Evolutionary conservation across 2,329 filamentous ascomycete species (phyloP), one percentile per base, ranked within the genome.

Genomic region (Macrophomina phaseolina): DNA sequence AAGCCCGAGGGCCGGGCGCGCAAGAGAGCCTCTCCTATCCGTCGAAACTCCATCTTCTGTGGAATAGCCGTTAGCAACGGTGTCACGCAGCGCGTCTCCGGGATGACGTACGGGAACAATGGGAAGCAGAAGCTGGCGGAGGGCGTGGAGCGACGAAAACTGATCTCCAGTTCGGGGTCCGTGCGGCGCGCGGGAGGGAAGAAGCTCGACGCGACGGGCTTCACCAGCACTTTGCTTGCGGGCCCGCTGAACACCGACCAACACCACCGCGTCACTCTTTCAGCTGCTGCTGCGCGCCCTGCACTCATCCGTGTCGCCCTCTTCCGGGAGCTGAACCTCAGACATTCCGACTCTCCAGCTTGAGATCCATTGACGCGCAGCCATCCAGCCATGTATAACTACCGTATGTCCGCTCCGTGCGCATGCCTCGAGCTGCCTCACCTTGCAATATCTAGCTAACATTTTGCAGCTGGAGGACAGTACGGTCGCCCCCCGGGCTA

Each of bases 401-500:
- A 78, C 69, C 73, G 71, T 58, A 67, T 38, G 49, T 55, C 56
- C 12, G 36, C 56, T 36, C 49, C 14, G 56, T 56, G 48, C 65
- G 49, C 64, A 52, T 32, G 51, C 63, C 52, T 48, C 38, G 28
- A 18, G 63, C 34, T 56, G 34, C 52, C 49, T 34, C 32, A n/a
- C 32, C 53, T 56, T 45, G 66, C 40, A 18, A 38, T 45, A 30
- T 16, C 53, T 56, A 65, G 68, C 72, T 75, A 72, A 74, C 70
- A 63, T 64, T n/a, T 49, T 16, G 56, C 67, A 75, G 79, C 78
- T 69, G 78, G 81, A 75, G 83, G 85, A 70, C 86, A 87, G 58
- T 97, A 93, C 83, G 91, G 90, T 74, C 86, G 87, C 67, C 90
- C 91, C 74, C 91, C 91, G 63, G 87, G 88, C 71, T 96, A 90